Evolutionary conservation across 2,329 filamentous ascomycete species (phyloP), one percentile per base, ranked within the genome.

Genomic region (Trichoderma oligosporum): DNA sequence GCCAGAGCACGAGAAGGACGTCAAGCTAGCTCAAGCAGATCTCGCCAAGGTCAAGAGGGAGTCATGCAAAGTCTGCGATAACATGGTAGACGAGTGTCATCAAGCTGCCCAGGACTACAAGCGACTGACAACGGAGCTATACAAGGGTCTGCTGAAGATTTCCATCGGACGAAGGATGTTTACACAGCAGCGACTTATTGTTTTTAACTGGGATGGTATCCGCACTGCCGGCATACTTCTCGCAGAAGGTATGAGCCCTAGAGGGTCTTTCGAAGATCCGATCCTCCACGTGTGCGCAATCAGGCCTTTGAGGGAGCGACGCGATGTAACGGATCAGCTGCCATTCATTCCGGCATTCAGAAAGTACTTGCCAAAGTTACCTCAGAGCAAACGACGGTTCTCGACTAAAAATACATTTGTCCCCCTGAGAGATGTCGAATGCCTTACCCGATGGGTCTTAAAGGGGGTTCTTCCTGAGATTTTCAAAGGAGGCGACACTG

Each of bases 1-100:
- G 1, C 94, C 94, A 0, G 92, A 97, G 71, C 93, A 97, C 66
- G 92, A 99, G 73, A 96, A 96, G 72, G 88, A 91, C 58, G 91
- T 99, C 60, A 91, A 93, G 70, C 65, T 96, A 2, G 95, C 92
- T 0, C 92, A 99, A 71, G 92, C 90, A 4, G 93, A 95, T 74
- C 75, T 99, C 56, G 91, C 86, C 54, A 96, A 93, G 74, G 84
- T 97, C 68, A 95, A 93, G 72, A 82, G 93, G 11, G 90, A 96
- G 66, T 72, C 87, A 18, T 99, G 94, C 71, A 76, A 83, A 22
- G 85, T 88, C 25, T 99, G 94, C 68, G 90, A 96, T 68, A 75
- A 81, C 38, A 85, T 91, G 64, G 81, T 99, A 64, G 88, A 92
- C 61, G 76, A 80, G 55, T 96, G 89, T 64, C 93, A 97, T 68